Evolutionary conservation across 106 monocot species (phyloP), one percentile per base, ranked within the genome.

Genomic region (Allium sativum): DNA sequence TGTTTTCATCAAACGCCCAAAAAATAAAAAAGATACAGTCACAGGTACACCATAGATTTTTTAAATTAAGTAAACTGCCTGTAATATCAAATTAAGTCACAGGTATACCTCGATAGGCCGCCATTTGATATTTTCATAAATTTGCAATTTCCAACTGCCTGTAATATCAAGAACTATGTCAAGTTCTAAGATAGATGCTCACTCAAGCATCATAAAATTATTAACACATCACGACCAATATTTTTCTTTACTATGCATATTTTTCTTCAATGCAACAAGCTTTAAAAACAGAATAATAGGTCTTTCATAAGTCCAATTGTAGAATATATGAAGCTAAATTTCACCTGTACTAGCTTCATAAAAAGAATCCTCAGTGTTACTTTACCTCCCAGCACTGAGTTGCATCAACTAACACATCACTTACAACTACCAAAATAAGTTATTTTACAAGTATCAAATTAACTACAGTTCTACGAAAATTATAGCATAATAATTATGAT

Each of bases 31-130:
- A 31, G 31, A 31, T 0, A 31, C 1, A 31, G 31, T 31, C 31
- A 31, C 2, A 31, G 31, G 31, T 31, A 31, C 31, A 31, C 31
- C 5, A 31, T 2, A 31, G 31, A 31, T 31, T 31, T n/a, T n/a
- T 5, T 31, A 31, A 0, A 31, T 31, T 5, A 31, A 31, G 4
- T 31, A 31, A 31, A 31, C 31, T 31, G n/a, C n/a, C n/a, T n/a
- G n/a, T n/a, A n/a, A n/a, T n/a, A n/a, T n/a, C n/a, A n/a, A n/a
- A n/a, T n/a, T n/a, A n/a, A n/a, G n/a, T n/a, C n/a, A n/a, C n/a
- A n/a, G n/a, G n/a, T n/a, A n/a, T n/a, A n/a, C 86, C 58, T 95
- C 95, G 46, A 86, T 72, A 74, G 90, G 84, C 61, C 78, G 95
- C 95, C 95, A 95, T 41, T 75, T 80, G 66, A 47, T 63, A 46